Base-by-base conservation (phyloP, 2,329 filamentous ascomycete species). In the Colletotrichum gigasporum region DNA sequence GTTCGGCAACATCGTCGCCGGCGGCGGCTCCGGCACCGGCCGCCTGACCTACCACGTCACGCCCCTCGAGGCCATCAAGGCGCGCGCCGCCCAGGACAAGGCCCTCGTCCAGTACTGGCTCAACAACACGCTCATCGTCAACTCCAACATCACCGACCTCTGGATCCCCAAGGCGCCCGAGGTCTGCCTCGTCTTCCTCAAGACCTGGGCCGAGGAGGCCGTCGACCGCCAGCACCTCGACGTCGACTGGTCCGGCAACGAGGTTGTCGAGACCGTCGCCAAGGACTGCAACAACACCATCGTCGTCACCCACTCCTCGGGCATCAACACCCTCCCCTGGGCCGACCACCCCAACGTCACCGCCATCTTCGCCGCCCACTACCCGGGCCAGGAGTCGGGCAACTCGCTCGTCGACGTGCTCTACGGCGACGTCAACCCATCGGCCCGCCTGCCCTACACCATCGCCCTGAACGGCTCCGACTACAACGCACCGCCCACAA, bases 331-430 rank as follows among this genome's bases (percentile, higher is more conserved):
- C 72, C 82, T 87, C 62, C 79, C 85, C 3, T 89, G 82, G 73
- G 82, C 65, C 8, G 83, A 91, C 61, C 82, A 90, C 3, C 83
- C 87, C 0, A 83, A 87, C 2, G 86, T 93, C 68, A 90, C 90
- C 69, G 86, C 87, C 12, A 85, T 93, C 2, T 73, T 93, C 20
- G 83, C 90, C 39, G 90, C 90, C 18, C 89, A 92, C 72, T 82
- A 93, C 2, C 91, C 91, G 0, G 90, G 90, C 1, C 89, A 93
- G 70, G 90, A 92, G 76, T 90, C 89, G 10, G 91, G 91, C 28
- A 82, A 88, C 66, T 89, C 90, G 0, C 79, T 93, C 5, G 84
- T 85, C 26, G 87, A 91, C 69, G 78, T 93, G 34, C 79, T 93
- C 1, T 93, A 88, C 71, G 91, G 91, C 56, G 86, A 89, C 50